Percentiles rank a stretch among this genome's conserved stretches.
These are phyloP conservation scores for Blastocladiella emersonii DNA, from an alignment of 371 early-diverging fungal species.

Conservation along the genomic window DNA sequence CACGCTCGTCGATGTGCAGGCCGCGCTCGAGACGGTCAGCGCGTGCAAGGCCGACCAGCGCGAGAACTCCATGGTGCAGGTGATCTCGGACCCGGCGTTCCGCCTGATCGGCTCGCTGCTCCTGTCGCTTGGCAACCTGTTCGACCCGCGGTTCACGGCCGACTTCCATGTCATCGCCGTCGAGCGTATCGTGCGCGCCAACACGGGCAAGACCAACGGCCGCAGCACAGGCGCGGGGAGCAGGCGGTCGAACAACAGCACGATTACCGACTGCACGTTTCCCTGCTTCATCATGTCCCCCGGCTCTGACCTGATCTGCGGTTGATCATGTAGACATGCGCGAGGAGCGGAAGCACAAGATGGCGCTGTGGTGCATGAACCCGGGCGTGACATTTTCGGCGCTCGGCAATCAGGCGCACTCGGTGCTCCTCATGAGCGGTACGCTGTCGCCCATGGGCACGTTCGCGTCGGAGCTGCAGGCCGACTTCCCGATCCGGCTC, in stretches of 20 bases:
- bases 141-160: neutral
- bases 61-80: neutral
- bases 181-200: neutral
- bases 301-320: no score
- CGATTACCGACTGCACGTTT: no score
- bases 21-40: no score
- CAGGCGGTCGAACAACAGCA: no score
- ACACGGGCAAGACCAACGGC: no score
- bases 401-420: conserved; percentile 7
- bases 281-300: no score
- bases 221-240: no score
- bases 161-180: neutral
- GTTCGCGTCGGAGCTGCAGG: conserved; percentile 22
- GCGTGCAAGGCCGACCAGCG: neutral
- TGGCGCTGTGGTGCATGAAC: conserved; percentile 23
- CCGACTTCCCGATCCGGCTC: conserved; percentile 22
- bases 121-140: neutral
- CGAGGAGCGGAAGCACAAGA: no score
- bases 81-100: neutral
- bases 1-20: no score
- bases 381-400: conserved; percentile 21
- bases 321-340: no score
- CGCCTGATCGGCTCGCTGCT: neutral
- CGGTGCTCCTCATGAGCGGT: conserved; percentile 21
- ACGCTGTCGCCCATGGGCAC: conserved; percentile 29